Evolutionary conservation across 768 basidiomycete species (phyloP).

Genomic region (Pisolithus orientalis): DNA sequence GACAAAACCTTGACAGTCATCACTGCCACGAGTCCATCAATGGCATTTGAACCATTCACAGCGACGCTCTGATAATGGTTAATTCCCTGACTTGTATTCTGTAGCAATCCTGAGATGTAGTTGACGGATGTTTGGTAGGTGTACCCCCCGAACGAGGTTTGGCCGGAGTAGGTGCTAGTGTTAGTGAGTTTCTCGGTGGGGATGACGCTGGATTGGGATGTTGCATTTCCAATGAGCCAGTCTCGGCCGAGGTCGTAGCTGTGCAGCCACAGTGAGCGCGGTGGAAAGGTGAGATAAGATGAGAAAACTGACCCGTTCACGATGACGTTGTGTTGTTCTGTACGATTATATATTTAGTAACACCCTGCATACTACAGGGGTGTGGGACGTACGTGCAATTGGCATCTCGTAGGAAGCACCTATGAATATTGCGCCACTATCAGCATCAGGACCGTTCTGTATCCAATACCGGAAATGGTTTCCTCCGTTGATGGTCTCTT

Average conservation of each 20-base stretch:
- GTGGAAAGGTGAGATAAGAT: no score
- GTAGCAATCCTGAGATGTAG: conserved; percentile 67
- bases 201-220: conserved; percentile 32
- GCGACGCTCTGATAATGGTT: conserved; percentile 60
- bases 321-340: conserved; percentile 65
- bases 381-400: conserved; percentile 40
- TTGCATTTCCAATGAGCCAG: conserved; percentile 81
- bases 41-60: conserved; percentile 46
- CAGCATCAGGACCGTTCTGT: conserved; percentile 58
- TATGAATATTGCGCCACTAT: conserved; percentile 73
- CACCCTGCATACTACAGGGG: conserved; percentile 5
- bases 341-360: not conserved
- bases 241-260: conserved; percentile 77
- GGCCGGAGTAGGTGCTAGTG: conserved; percentile 52
- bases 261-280: not conserved
- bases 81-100: conserved; percentile 60
- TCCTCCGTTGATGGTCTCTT: conserved; percentile 81
- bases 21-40: conserved; percentile 81
- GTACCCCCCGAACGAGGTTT: conserved; percentile 58
- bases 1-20: conserved; percentile 62
- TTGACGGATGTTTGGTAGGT: conserved; percentile 65
- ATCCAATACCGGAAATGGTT: conserved; percentile 87
- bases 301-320: conserved; percentile 48
- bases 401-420: conserved; percentile 71
- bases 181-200: conserved; percentile 32